Base-by-base conservation (phyloP, 2,329 filamentous ascomycete species). In the Claviceps africana region DNA sequence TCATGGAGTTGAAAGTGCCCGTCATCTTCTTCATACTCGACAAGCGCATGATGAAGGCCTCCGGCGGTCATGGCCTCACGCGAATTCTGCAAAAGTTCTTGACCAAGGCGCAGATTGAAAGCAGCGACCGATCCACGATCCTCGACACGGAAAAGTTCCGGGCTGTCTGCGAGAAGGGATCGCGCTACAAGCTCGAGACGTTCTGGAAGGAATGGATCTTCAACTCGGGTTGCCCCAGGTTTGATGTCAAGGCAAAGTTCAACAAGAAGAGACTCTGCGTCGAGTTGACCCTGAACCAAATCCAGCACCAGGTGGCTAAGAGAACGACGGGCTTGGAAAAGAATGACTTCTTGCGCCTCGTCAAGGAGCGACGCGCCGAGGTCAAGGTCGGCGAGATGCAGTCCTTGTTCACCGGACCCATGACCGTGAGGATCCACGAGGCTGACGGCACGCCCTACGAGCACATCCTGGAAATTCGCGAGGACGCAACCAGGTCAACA, bases 181-280 rank as follows among this genome's bases (percentile, higher is more conserved):
- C 88, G 13, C 88, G 93, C 61, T 85, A 85, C 55, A 86, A 88
- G 30, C 78, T 96, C 0, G 93, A 98, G 56, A 76, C 81, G 1
- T 97, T 98, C 65, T 97, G 94, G 76, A 82, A 83, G 44, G 91
- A 98, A 64, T 98, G 91, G 91, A 80, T 98, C 0, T 79, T 85
- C 56, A 85, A 86, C 11, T 83, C 88, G 17, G 94, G 94, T 0
- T 97, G 90, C 60, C 93, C 94, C 0, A 80, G 83, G 43, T 95
- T 98, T 59, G 77, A 85, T 48, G 86, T 95, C 48, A 86, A 82
- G 40, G 90, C 95, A 58, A 80, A 84, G 19, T 98, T 98, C 70
- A 98, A 98, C 65, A 97, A 97, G 72, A 98, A 98, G 72, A 86
- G 94, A 60, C 76, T 97, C 4, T 90, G 91, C 30, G 88, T 98